These are phyloP conservation scores for Hura crepitans DNA, from an alignment of 441 rosid genomes.

Conservation along the genomic window DNA sequence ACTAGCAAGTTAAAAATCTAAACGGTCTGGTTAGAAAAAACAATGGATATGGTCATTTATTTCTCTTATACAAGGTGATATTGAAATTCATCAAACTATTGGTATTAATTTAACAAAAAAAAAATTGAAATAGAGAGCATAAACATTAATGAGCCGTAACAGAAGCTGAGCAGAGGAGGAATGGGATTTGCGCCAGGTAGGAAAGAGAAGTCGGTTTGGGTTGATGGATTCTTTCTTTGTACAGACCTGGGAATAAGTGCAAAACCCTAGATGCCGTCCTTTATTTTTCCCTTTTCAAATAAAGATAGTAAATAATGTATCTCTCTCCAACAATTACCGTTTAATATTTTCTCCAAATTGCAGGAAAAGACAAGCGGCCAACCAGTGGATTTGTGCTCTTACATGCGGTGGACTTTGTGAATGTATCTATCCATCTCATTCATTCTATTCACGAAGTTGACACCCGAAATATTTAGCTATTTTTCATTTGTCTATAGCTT, in stretches of 20 bases:
- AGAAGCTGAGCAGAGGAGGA: neutral
- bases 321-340: neutral
- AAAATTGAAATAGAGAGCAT: neutral
- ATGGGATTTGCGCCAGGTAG: neutral
- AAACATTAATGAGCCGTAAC: conserved; percentile 1
- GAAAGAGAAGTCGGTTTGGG: conserved; percentile 16
- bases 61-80: no score
- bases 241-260: neutral
- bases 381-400: neutral
- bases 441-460: conserved; percentile 22
- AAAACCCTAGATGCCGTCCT: conserved; percentile 17
- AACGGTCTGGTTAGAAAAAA: no score
- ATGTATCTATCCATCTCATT: conserved; percentile 5
- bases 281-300: neutral
- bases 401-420: neutral
- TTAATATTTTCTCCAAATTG: neutral
- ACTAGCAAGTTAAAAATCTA: no score
- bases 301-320: neutral
- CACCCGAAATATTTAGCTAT: neutral
- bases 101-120: neutral
- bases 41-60: no score
- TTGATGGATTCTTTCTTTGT: conserved; percentile 15
- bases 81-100: no score
- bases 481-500: neutral
- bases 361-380: conserved; percentile 15